These are phyloP conservation scores for Kwoniella sp. DNA, from an alignment of 768 basidiomycete genomes.

Conservation along the genomic window DNA sequence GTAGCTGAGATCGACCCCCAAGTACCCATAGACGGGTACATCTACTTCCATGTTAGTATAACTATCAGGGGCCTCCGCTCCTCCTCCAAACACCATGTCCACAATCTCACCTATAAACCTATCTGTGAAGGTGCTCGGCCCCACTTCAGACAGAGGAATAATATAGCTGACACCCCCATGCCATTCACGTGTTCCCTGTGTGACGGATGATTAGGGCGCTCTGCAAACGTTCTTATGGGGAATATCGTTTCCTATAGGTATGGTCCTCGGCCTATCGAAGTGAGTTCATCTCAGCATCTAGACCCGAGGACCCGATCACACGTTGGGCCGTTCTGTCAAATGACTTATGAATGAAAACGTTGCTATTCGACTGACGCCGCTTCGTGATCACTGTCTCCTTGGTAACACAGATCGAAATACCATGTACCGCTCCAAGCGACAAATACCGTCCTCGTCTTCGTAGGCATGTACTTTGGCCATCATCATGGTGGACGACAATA, in stretches of 20 bases:
- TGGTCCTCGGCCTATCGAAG: constrained; percentile 58
- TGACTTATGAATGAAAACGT: no score
- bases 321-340: no score
- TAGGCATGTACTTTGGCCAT: constrained; percentile 80
- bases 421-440: constrained; percentile 82
- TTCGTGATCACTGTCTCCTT: not conserved
- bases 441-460: constrained; percentile 70
- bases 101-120: no score
- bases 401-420: constrained; percentile 68
- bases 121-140: constrained; percentile 62
- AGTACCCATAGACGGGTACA: constrained; percentile 71
- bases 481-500: constrained; percentile 81
- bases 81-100: no score
- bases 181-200: no score
- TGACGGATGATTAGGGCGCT: no score
- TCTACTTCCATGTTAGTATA: constrained; percentile 68
- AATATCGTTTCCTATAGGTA: constrained; percentile 75
- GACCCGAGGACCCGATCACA: no score
- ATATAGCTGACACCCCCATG: no score
- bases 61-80: not conserved
- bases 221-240: constrained; percentile 82
- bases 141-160: no score
- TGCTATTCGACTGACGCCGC: not conserved
- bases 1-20: constrained; percentile 66
- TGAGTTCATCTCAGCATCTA: constrained; percentile 27